Percentiles rank a stretch among this genome's conserved stretches.
Evolutionary conservation across 805 yeast genomes (phyloP).

Genomic region (Wilhelminamyces savonicus): DNA sequence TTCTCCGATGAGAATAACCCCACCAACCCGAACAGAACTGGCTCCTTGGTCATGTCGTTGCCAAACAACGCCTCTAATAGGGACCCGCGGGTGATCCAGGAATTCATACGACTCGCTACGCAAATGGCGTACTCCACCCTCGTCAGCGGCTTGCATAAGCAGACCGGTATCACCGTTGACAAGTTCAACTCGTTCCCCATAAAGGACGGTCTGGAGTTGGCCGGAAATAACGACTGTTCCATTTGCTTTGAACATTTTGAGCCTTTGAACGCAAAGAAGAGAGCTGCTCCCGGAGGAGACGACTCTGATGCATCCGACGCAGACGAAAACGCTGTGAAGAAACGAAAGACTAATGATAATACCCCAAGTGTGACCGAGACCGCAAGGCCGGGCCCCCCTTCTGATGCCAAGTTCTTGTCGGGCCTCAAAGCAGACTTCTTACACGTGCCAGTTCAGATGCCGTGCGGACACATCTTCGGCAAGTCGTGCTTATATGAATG

Average conservation of each 20-base stretch:
- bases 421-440: conserved; percentile 8
- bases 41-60: conserved; percentile 56
- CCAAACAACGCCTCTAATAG: conserved; percentile 60
- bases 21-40: conserved; percentile 38
- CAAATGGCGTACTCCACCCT: conserved; percentile 63
- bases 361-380: neutral
- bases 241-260: conserved; percentile 55
- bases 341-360: conserved; percentile 13
- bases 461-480: conserved; percentile 87
- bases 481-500: conserved; percentile 78
- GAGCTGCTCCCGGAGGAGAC: conserved; percentile 6
- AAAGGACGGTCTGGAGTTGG: conserved; percentile 20
- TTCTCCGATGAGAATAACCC: conserved; percentile 37
- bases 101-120: conserved; percentile 60
- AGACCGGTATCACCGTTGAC: conserved; percentile 48
- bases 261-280: conserved; percentile 3
- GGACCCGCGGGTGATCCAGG: conserved; percentile 55
- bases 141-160: conserved; percentile 40
- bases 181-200: conserved; percentile 47
- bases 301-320: conserved; percentile 3
- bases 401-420: conserved; percentile 7
- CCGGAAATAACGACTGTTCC: conserved; percentile 39
- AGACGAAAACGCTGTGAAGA: conserved; percentile 8
- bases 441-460: conserved; percentile 69
- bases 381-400: neutral